A percentile compares a stretch with the other conserved stretches of the same genome.
These are phyloP conservation scores for Ustilago cynodontis DNA, from an alignment of 1,284 basidiomycete species.

Conservation along the genomic window DNA sequence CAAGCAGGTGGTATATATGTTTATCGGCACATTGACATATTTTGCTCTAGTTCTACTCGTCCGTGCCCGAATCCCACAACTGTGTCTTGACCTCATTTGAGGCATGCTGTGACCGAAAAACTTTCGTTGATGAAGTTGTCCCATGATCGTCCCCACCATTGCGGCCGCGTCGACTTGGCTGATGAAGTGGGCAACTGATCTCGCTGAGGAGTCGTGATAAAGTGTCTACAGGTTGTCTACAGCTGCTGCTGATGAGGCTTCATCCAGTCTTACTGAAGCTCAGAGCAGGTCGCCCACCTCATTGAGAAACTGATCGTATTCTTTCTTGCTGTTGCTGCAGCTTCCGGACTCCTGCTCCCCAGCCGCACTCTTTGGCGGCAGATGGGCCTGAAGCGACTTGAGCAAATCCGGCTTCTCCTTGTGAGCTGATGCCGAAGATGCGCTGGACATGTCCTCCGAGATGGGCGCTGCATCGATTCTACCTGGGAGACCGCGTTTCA, in stretches of 20 bases:
- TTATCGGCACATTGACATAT: not conserved
- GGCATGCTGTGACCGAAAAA: not conserved
- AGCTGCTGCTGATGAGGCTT: not conserved
- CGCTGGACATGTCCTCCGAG: conserved; percentile 18
- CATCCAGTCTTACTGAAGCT: not conserved
- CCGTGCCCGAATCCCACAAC: conserved; percentile 1
- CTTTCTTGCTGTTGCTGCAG: conserved; percentile 14
- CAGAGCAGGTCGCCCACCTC: conserved; percentile 51
- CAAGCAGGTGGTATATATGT: not conserved
- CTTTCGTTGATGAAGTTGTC: conserved; percentile 1
- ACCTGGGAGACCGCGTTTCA: conserved; percentile 52
- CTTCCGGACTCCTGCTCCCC: not conserved
- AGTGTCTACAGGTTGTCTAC: not conserved
- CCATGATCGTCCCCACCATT: conserved; percentile 12
- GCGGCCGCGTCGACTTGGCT: not conserved
- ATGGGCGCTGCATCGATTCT: conserved; percentile 57
- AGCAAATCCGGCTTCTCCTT: conserved; percentile 32
- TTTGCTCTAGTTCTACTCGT: not conserved
- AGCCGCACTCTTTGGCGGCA: conserved; percentile 12
- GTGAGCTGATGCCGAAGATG: conserved; percentile 6
- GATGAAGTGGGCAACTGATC: conserved; percentile 1
- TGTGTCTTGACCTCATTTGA: conserved; percentile 1
- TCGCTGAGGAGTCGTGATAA: not conserved
- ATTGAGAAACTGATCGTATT: conserved; percentile 48
- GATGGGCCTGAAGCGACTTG: conserved; percentile 35